Evolutionary conservation across 805 yeast species (phyloP), one percentile per base, ranked within the genome.

Genomic region (Torulaspora delbrueckii): DNA sequence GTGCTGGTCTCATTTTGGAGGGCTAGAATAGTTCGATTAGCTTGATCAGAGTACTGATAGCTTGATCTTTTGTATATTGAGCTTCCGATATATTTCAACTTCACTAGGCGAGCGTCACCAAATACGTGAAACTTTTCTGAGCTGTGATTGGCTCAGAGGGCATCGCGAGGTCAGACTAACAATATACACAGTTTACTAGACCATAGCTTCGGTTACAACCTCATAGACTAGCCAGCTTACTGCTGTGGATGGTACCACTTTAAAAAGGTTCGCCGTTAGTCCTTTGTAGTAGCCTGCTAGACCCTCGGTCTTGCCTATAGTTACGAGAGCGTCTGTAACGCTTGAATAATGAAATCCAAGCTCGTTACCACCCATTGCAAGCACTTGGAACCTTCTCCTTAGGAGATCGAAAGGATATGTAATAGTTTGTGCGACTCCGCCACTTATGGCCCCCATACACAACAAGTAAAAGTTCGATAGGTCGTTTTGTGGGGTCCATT

Each of bases 191-290:
- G 30, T 26, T 2, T 26, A 26, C n/a, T 8, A 26, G 12, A 12
- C 47, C 46, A 68, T 38, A 18, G 51, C 43, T 16, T 78, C 85
- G 55, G 81, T 79, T 42, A 86, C 72, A 26, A 82, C 67, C 54
- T 95, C 98, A 63, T 80, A 83, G 50, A 86, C 80, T 55, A 89
- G 72, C 96, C 97, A 91, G 49, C 91, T 87, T 13, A 90, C 88
- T 3, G 98, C 98, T 90, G 93, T 91, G 10, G 93, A 82, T 0
- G 98, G 97, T 38, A 88, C 85, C 3, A 91, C 93, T 62, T 90
- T 91, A 72, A 86, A 82, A 62, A 87, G 72, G 60, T 88, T 88
- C 1, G 95, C 93, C 2, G 81, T 74, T 63, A 84, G 71, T 0
- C 91, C 91, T 57, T 78, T 82, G 68, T 82, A 84, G 31, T 84